Evolutionary conservation across 1,139 yeast species (phyloP).

Genomic region (Pneumocystis canis): DNA sequence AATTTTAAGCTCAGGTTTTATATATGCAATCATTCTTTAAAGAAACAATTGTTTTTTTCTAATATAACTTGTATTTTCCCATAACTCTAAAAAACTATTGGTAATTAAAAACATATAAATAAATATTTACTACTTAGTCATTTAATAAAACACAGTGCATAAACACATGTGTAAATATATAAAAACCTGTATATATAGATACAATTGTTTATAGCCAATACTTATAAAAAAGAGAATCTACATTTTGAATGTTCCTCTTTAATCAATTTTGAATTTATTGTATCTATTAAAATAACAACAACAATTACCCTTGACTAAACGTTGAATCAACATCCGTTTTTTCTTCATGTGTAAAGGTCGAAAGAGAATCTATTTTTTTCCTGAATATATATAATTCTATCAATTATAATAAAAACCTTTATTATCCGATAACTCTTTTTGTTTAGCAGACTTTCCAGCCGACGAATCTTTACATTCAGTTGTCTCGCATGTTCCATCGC

Average conservation of each 20-base stretch:
- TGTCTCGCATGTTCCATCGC: background rate
- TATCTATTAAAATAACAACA: background rate
- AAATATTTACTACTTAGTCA: background rate
- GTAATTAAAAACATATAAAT: background rate
- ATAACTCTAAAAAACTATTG: background rate
- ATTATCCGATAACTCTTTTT: background rate
- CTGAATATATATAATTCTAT: background rate
- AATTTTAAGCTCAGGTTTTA: no score
- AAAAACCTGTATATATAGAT: background rate
- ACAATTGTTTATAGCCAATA: background rate
- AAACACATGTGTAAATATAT: background rate
- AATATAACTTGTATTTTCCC: background rate
- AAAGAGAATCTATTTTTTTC: background rate
- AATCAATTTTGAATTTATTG: background rate
- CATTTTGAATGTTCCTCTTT: background rate
- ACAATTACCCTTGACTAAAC: background rate
- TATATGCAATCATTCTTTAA: no score
- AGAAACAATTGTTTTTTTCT: no score
- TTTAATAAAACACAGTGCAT: no score
- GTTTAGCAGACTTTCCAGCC: background rate
- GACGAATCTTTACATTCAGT: background rate
- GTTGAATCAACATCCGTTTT: background rate
- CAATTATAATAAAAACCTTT: background rate
- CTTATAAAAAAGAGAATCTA: background rate
- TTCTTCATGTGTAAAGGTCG: background rate